Conservation (phyloP, 2,329 filamentous ascomycete species). For the Cercospora sp. region DNA sequence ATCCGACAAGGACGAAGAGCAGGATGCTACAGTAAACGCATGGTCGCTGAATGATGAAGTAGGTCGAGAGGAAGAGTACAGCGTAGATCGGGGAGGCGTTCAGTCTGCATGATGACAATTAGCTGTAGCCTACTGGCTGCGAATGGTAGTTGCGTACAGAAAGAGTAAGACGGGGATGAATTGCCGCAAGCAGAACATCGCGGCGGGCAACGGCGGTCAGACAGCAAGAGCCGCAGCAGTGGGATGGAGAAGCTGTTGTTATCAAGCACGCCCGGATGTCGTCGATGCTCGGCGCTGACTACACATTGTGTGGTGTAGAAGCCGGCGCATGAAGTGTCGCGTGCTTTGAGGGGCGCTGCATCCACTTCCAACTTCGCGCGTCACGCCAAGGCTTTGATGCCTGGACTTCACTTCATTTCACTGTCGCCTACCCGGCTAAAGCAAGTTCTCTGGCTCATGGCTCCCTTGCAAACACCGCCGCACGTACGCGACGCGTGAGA, state of each 20-base stretch:
- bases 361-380: not conserved
- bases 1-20: constrained; percentile 90
- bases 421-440: not conserved
- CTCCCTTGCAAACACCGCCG: not conserved
- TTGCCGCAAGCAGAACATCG: constrained; percentile 10
- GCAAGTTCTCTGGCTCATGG: not conserved
- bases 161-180: constrained; percentile 9
- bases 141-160: constrained; percentile 3
- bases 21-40: constrained; percentile 98
- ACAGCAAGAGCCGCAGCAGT: not conserved
- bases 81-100: constrained; percentile 52
- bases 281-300: not conserved
- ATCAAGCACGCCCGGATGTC: not conserved
- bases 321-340: constrained; percentile 1
- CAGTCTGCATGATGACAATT: not conserved
- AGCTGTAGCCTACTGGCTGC: not conserved
- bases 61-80: constrained; percentile 69
- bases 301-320: not conserved
- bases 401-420: not conserved
- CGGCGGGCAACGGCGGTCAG: not conserved
- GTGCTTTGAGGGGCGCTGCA: not conserved
- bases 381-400: not conserved
- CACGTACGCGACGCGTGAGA: not conserved
- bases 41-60: constrained; percentile 92
- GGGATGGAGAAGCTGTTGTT: not conserved